These are phyloP conservation scores for Fusarium sp. DNA, from an alignment of 2,329 filamentous ascomycete species.

Conservation along the genomic window DNA sequence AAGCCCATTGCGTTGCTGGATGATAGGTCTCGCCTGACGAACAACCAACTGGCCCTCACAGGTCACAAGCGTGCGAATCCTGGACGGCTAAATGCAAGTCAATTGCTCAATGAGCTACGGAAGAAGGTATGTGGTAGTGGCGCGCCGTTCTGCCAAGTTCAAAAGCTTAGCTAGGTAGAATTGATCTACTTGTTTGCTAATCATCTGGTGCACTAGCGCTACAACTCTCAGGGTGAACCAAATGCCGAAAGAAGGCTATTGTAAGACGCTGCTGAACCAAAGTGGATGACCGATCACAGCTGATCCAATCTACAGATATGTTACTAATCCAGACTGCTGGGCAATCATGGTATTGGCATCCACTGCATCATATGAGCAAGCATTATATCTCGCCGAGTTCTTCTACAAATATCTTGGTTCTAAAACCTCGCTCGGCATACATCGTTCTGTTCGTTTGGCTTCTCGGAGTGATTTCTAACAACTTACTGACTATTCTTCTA, in stretches of 20 bases:
- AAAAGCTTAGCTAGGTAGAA: accelerated
- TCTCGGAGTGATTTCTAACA: background rate
- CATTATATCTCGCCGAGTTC: background rate
- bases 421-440: background rate
- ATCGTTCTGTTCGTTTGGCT: background rate
- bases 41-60: background rate
- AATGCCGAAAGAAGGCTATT: constrained; percentile 7
- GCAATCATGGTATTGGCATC: background rate
- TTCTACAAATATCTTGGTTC: constrained; percentile 17
- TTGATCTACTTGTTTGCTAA: background rate
- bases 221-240: background rate
- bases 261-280: background rate
- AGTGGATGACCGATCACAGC: background rate
- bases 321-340: constrained; percentile 9
- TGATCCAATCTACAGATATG: background rate
- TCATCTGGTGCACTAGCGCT: accelerated
- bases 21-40: background rate
- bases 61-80: background rate
- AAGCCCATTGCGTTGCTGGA: constrained; percentile 1
- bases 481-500: background rate
- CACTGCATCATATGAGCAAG: background rate
- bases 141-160: too few relatives aligned
- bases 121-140: background rate
- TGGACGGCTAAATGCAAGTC: background rate
- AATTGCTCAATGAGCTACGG: background rate